Percentiles rank a stretch among this genome's conserved stretches.
These are phyloP conservation scores for Magnaporthiopsis poae DNA, from an alignment of 2,329 filamentous ascomycete genomes.

Conservation along the genomic window DNA sequence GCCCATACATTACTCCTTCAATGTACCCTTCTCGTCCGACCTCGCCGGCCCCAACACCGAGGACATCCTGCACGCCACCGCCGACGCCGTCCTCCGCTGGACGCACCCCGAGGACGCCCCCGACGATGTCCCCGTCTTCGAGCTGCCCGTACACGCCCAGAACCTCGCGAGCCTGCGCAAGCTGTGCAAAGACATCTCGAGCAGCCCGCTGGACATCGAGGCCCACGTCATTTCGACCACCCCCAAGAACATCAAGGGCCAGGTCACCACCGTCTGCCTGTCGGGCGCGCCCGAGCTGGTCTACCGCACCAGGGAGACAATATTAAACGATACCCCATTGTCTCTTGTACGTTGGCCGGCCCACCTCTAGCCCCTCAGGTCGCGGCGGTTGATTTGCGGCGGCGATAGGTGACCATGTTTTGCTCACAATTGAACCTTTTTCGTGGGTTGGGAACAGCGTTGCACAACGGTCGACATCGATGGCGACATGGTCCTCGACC, in stretches of 20 bases:
- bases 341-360: conserved; percentile 60
- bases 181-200: conserved; percentile 73
- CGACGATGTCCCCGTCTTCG: conserved; percentile 74
- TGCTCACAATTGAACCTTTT: background rate
- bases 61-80: conserved; percentile 86
- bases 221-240: conserved; percentile 76
- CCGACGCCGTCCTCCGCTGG: conserved; percentile 81
- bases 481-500: conserved; percentile 76
- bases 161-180: conserved; percentile 72
- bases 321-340: conserved; percentile 85
- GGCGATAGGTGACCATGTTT: background rate
- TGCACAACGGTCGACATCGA: conserved; percentile 91
- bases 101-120: conserved; percentile 80
- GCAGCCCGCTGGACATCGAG: conserved; percentile 60
- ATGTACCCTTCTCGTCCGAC: conserved; percentile 88
- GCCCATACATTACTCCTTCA: conserved; percentile 88
- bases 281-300: conserved; percentile 81
- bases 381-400: conserved; percentile 4
- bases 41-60: conserved; percentile 86
- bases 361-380: conserved; percentile 15
- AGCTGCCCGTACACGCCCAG: conserved; percentile 81
- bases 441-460: conserved; percentile 43
- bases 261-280: conserved; percentile 80
- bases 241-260: conserved; percentile 59
- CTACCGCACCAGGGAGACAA: conserved; percentile 77